A percentile compares a stretch with the other conserved stretches of the same genome.
Evolutionary conservation across 306 rosid species (phyloP).

Genomic region (Casuarina equisetifolia): DNA sequence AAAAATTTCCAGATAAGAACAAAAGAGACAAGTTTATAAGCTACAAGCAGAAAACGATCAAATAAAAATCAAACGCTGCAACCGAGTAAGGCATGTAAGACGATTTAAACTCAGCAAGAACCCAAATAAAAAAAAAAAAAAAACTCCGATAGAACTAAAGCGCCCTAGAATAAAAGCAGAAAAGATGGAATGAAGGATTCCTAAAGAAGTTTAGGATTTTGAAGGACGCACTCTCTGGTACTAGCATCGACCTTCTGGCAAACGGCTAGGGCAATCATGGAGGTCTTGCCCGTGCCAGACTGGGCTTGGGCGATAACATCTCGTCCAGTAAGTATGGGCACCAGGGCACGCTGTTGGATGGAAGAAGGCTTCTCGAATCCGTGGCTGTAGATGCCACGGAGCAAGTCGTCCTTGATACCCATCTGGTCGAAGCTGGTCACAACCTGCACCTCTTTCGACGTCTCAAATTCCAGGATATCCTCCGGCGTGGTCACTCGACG

Average conservation of each 20-base stretch:
- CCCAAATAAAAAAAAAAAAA: neutral
- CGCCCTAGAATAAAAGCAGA: neutral
- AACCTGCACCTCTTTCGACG: slow-evolving; percentile 83
- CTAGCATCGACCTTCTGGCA: slow-evolving; percentile 84
- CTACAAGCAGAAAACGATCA: neutral
- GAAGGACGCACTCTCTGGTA: slow-evolving; percentile 62
- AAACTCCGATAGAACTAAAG: neutral
- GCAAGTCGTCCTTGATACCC: slow-evolving; percentile 88
- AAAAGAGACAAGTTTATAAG: neutral
- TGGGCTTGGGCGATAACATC: slow-evolving; percentile 98
- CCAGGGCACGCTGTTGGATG: slow-evolving; percentile 90
- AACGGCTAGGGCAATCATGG: slow-evolving; percentile 95
- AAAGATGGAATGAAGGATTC: neutral
- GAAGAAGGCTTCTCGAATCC: slow-evolving; percentile 98
- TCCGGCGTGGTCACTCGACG: slow-evolving; percentile 52
- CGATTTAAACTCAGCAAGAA: neutral
- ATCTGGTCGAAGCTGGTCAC: slow-evolving; percentile 80
- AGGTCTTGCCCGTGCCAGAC: slow-evolving; percentile 95
- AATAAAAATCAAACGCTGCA: neutral
- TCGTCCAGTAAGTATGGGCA: slow-evolving; percentile 91
- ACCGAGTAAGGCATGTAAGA: neutral
- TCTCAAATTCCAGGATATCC: slow-evolving; percentile 72
- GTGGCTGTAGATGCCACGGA: slow-evolving; percentile 82
- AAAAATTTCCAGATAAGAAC: neutral
- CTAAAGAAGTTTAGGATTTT: neutral